Evolutionary conservation across 805 yeast species (phyloP).

Genomic region (Komagataella mondaviorum): DNA sequence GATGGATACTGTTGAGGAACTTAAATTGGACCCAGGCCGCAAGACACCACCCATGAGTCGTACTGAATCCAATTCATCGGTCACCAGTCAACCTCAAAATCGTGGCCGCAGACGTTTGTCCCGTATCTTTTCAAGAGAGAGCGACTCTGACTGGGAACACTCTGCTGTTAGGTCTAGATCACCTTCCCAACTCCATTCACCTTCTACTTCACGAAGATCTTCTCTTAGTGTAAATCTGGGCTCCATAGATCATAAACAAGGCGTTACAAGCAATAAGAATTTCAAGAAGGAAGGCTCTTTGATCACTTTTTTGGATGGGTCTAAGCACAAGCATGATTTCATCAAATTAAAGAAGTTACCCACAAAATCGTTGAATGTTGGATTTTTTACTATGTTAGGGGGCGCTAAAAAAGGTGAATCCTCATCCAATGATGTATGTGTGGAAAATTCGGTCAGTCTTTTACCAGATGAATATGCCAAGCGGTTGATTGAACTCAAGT

Average conservation of each 20-base stretch:
- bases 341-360: conserved; percentile 18
- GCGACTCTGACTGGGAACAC: background rate
- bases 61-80: background rate
- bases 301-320: conserved; percentile 15
- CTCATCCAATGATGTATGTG: conserved; percentile 11
- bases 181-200: background rate
- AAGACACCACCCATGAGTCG: background rate
- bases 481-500: conserved; percentile 19
- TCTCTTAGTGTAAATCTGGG: background rate
- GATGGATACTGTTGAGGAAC: conserved; percentile 7
- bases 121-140: background rate
- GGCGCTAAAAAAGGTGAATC: conserved; percentile 14
- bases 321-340: conserved; percentile 20
- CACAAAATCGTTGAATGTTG: conserved; percentile 12
- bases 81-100: background rate
- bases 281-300: conserved; percentile 13
- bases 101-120: background rate
- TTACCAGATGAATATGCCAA: conserved; percentile 21
- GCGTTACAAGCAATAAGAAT: background rate
- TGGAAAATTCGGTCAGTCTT: conserved; percentile 20
- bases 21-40: background rate
- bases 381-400: conserved; percentile 10
- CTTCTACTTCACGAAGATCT: background rate
- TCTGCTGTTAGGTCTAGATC: background rate
- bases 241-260: background rate